Evolutionary conservation across 106 monocot genomes (phyloP).

Genomic region (Chionographis japonica): DNA sequence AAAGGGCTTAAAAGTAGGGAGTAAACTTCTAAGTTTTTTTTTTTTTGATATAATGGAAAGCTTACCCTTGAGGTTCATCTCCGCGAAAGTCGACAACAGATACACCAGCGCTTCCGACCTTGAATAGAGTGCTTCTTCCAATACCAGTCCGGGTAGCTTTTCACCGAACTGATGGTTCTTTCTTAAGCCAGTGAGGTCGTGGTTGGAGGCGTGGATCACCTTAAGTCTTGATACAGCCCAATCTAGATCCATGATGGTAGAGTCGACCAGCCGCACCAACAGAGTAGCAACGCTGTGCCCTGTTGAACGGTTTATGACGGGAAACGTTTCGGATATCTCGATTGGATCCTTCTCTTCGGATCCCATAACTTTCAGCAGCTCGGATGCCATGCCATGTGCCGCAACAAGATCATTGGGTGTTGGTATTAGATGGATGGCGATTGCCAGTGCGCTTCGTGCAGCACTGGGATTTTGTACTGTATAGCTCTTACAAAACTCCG

Average conservation of each 20-base stretch:
- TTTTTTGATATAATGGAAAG: background rate
- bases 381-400: constrained; percentile 50
- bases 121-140: constrained; percentile 65
- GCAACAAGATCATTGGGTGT: constrained; percentile 52
- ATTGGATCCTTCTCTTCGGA: constrained; percentile 49
- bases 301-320: constrained; percentile 52
- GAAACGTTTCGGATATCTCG: constrained; percentile 45
- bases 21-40: too few species aligned
- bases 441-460: constrained; percentile 34
- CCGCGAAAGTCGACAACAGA: constrained; percentile 57
- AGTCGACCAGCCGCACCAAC: constrained; percentile 52
- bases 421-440: constrained; percentile 43
- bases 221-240: constrained; percentile 69
- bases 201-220: constrained; percentile 10
- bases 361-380: constrained; percentile 50
- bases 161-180: constrained; percentile 22
- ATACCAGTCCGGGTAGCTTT: constrained; percentile 11
- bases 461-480: constrained; percentile 36
- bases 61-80: constrained; percentile 84
- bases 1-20: too few species aligned
- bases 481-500: constrained; percentile 30
- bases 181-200: constrained; percentile 7
- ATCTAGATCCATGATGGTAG: constrained; percentile 52
- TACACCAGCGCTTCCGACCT: constrained; percentile 67
- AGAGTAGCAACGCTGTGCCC: constrained; percentile 39